Evolutionary conservation across 768 basidiomycete species (phyloP).

Genomic region (Boletus edulis): DNA sequence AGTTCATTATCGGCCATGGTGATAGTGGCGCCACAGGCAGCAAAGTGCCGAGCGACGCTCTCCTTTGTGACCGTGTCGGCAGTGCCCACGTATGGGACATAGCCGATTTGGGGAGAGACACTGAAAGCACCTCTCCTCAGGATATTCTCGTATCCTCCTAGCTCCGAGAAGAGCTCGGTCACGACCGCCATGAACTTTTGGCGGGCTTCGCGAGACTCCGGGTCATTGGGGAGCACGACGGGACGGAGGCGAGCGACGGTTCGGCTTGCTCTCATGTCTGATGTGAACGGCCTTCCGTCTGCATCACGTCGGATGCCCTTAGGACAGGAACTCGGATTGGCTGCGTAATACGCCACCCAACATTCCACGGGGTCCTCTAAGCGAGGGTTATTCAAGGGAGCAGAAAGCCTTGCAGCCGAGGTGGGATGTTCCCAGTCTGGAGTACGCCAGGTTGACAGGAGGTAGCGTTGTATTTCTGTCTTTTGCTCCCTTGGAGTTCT

Average conservation of each 20-base stretch:
- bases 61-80: constrained; percentile 31
- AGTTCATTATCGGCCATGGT: constrained; percentile 35
- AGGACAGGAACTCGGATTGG: constrained; percentile 45
- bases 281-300: constrained; percentile 36
- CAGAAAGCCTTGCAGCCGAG: constrained; percentile 17
- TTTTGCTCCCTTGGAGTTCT: constrained; percentile 42
- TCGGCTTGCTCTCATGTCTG: constrained; percentile 46
- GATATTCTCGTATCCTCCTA: constrained; percentile 39
- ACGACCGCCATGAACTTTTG: constrained; percentile 40
- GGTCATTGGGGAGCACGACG: constrained; percentile 29
- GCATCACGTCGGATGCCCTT: constrained; percentile 44
- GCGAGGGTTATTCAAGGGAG: constrained; percentile 40
- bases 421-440: constrained; percentile 33
- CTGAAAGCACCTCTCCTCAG: constrained; percentile 34
- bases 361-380: constrained; percentile 45
- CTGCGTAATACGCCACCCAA: constrained; percentile 45
- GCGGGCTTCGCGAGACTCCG: constrained; percentile 34
- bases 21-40: constrained; percentile 39
- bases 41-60: constrained; percentile 41
- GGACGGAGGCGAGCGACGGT: constrained; percentile 50
- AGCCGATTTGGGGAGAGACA: constrained; percentile 34
- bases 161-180: constrained; percentile 40
- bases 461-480: constrained; percentile 41
- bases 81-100: constrained; percentile 31
- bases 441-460: constrained; percentile 45